Evolutionary conservation across 768 basidiomycete species (phyloP).

Genomic region (Collybiopsis confluens): DNA sequence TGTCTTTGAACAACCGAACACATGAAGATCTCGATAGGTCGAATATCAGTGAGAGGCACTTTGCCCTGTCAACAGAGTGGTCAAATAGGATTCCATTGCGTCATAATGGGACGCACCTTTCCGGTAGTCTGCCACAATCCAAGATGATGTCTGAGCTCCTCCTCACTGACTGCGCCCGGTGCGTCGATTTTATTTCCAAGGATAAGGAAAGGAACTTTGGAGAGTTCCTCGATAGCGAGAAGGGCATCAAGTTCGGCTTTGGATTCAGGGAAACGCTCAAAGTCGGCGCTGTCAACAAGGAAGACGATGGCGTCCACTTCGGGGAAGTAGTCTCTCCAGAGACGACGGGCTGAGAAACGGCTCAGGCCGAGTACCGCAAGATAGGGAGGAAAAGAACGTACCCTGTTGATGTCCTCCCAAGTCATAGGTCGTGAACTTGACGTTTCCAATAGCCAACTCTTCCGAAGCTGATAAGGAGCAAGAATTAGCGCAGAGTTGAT

Average conservation of each 20-base stretch:
- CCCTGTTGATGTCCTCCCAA: conserved; percentile 97
- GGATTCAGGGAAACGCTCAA: conserved; percentile 92
- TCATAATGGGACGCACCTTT: conserved; percentile 56
- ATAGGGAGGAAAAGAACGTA: conserved; percentile 24
- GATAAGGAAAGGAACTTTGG: conserved; percentile 96
- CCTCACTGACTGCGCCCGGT: conserved; percentile 95
- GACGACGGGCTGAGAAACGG: conserved; percentile 73
- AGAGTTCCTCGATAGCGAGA: conserved; percentile 90
- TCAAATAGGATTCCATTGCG: neutral
- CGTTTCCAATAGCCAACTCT: conserved; percentile 96
- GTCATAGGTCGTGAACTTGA: conserved; percentile 99
- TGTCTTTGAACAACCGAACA: conserved; percentile 99
- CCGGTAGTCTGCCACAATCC: conserved; percentile 99
- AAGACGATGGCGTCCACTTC: conserved; percentile 99
- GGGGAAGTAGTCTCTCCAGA: conserved; percentile 99
- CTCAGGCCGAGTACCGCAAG: neutral
- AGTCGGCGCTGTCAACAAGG: conserved; percentile 95
- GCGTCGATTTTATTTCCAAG: conserved; percentile 99
- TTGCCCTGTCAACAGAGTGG: conserved; percentile 64
- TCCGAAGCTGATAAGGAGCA: conserved; percentile 71
- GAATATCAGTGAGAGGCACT: conserved; percentile 92
- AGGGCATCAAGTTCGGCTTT: conserved; percentile 97
- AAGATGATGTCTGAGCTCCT: conserved; percentile 91
- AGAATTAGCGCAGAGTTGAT: conserved; percentile 7
- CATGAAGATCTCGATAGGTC: conserved; percentile 99